Percentiles rank a stretch among this genome's conserved stretches.
phyloP scores from a whole-genome alignment of 768 basidiomycete species.

The Auricularia auricula-judae region DNA sequence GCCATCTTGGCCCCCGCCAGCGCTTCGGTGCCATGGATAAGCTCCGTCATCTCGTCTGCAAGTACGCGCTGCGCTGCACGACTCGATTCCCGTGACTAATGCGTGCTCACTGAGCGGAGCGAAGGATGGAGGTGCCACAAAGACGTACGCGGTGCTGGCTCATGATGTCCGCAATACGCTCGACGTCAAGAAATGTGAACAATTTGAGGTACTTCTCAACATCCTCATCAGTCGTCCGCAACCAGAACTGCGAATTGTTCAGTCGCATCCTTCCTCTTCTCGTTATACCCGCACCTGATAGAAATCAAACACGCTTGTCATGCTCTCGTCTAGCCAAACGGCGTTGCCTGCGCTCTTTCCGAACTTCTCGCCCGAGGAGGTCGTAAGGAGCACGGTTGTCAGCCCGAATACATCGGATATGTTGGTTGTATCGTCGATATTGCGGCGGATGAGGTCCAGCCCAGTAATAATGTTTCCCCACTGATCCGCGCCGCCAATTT shows the following conservation, averaged over 20 bases:
- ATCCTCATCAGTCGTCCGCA: conserved; percentile 69
- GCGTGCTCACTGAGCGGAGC: conserved; percentile 1
- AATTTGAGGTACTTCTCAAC: conserved; percentile 69
- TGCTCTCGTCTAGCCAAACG: conserved; percentile 68
- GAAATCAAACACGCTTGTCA: conserved; percentile 86
- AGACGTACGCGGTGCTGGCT: conserved; percentile 44
- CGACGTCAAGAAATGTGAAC: conserved; percentile 63
- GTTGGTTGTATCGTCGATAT: not conserved
- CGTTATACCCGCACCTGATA: conserved; percentile 58
- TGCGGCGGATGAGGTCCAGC: conserved; percentile 73
- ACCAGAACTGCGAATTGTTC: conserved; percentile 60
- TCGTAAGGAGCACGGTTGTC: conserved; percentile 90
- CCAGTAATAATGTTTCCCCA: conserved; percentile 98
- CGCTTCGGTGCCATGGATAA: conserved; percentile 46
- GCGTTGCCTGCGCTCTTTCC: conserved; percentile 97
- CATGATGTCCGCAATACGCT: conserved; percentile 47
- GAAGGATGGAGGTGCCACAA: not conserved
- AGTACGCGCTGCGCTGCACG: conserved; percentile 40
- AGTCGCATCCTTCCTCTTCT: not conserved
- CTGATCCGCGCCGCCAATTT: conserved; percentile 95
- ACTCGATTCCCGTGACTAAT: conserved; percentile 20
- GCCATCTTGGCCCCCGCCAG: conserved; percentile 32
- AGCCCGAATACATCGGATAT: conserved; percentile 35
- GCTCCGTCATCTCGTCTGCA: conserved; percentile 47
- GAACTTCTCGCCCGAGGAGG: conserved; percentile 84